Conservation (phyloP, 768 basidiomycete genomes). For the Tremella fuciformis region DNA sequence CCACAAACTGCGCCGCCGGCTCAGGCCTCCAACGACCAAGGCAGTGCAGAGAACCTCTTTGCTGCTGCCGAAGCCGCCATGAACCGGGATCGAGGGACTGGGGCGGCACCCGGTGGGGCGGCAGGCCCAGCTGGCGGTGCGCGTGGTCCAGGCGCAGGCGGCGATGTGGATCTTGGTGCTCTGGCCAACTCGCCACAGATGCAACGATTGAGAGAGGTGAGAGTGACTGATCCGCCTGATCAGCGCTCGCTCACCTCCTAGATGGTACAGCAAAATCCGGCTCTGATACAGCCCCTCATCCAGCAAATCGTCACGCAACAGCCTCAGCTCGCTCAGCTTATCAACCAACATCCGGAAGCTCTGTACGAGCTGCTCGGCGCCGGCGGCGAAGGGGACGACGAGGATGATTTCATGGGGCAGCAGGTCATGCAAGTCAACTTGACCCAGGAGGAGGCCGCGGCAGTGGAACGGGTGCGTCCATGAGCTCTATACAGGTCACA, state of each 20-base stretch:
- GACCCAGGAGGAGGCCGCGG: conserved; percentile 80
- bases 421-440: conserved; percentile 62
- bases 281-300: conserved; percentile 69
- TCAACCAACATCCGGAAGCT: conserved; percentile 70
- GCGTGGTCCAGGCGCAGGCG: conserved; percentile 53
- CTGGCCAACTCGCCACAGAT: conserved; percentile 67
- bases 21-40: conserved; percentile 24
- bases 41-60: conserved; percentile 75
- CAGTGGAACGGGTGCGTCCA: conserved; percentile 71
- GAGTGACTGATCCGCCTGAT: conserved; percentile 11
- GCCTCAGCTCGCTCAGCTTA: conserved; percentile 67
- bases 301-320: conserved; percentile 75
- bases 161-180: conserved; percentile 55
- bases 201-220: conserved; percentile 62
- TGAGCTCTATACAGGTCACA: neutral
- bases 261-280: conserved; percentile 72
- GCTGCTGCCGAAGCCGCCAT: conserved; percentile 53
- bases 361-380: conserved; percentile 65
- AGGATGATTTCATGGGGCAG: conserved; percentile 52
- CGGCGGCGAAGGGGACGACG: conserved; percentile 48
- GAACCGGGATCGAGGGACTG: conserved; percentile 48
- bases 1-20: conserved; percentile 4
- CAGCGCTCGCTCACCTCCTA: conserved; percentile 45
- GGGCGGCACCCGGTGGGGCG: conserved; percentile 13
- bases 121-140: conserved; percentile 10